Conservation (phyloP, 2,329 filamentous ascomycete genomes). For the Aaosphaeria pasadenensis region DNA sequence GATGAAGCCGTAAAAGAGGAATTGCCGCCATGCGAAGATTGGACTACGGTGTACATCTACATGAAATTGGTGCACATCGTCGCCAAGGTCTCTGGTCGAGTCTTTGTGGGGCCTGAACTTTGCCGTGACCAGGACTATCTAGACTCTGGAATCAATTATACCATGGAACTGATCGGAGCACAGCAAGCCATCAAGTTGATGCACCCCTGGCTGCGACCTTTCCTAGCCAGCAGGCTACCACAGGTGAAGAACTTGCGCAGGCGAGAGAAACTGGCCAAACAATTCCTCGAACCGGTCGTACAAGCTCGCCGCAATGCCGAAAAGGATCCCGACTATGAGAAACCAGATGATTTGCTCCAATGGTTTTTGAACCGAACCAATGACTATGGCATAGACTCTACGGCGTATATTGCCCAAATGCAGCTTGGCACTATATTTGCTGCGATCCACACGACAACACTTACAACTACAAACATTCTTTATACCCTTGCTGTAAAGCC, state of each 20-base stretch:
- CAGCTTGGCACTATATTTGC: slow-evolving; percentile 15
- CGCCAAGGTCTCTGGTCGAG: slow-evolving; percentile 29
- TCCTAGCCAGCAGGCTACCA: slow-evolving; percentile 21
- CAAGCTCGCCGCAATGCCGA: slow-evolving; percentile 17
- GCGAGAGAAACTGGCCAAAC: slow-evolving; percentile 10
- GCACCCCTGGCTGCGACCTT: slow-evolving; percentile 20
- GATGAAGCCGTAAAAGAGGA: slow-evolving; percentile 23
- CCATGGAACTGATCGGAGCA: slow-evolving; percentile 26
- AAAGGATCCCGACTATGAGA: slow-evolving; percentile 24
- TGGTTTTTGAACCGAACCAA: slow-evolving; percentile 31
- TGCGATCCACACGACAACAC: slow-evolving; percentile 18
- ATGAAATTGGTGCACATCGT: slow-evolving; percentile 26
- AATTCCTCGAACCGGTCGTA: slow-evolving; percentile 23
- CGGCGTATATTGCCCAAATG: slow-evolving; percentile 6
- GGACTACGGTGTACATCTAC: slow-evolving; percentile 29
- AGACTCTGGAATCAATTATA: slow-evolving; percentile 26
- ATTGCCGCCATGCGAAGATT: slow-evolving; percentile 27
- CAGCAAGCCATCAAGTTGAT: slow-evolving; percentile 24
- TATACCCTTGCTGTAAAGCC: slow-evolving; percentile 31
- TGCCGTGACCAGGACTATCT: slow-evolving; percentile 28
- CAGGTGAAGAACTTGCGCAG: slow-evolving; percentile 19
- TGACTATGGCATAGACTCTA: slow-evolving; percentile 2
- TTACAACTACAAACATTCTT: slow-evolving; percentile 20
- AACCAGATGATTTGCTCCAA: slow-evolving; percentile 37
- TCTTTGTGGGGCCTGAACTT: slow-evolving; percentile 33